phyloP scores from a whole-genome alignment of 2,329 filamentous ascomycete genomes.

The Neonectria ditissima region DNA sequence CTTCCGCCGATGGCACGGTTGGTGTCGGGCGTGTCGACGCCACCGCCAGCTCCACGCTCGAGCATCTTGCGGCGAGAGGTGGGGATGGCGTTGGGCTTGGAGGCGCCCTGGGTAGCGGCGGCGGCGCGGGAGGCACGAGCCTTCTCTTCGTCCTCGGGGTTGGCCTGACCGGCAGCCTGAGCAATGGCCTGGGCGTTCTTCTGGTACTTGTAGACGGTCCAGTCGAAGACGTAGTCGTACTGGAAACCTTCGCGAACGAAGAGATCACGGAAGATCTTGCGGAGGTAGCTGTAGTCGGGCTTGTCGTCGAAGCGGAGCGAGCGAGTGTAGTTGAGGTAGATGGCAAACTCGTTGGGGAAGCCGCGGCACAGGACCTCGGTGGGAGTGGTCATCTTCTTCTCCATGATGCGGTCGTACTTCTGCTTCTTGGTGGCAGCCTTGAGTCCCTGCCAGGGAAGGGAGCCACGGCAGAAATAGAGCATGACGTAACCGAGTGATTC shows the following conservation, averaged over 20 bases:
- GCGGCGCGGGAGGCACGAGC: constrained; percentile 75
- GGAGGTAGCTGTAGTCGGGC: constrained; percentile 99
- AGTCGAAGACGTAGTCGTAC: constrained; percentile 99
- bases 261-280: constrained; percentile 99
- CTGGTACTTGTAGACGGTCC: constrained; percentile 99
- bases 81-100: constrained; percentile 79
- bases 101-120: constrained; percentile 71
- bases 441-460: constrained; percentile 97
- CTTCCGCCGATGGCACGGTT: constrained; percentile 82
- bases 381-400: constrained; percentile 99
- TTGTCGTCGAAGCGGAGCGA: constrained; percentile 99
- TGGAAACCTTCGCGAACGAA: constrained; percentile 99
- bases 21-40: constrained; percentile 76
- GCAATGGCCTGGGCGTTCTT: constrained; percentile 98
- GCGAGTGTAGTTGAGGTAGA: constrained; percentile 99
- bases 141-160: constrained; percentile 82
- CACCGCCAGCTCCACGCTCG: constrained; percentile 70
- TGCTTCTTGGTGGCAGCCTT: constrained; percentile 99
- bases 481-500: constrained; percentile 99
- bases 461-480: constrained; percentile 99
- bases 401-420: constrained; percentile 99
- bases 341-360: constrained; percentile 99
- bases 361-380: constrained; percentile 98
- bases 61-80: constrained; percentile 88
- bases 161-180: constrained; percentile 76